Conservation (phyloP, 495 filamentous ascomycete species). For the Melanomma pulvis-pyrius region DNA sequence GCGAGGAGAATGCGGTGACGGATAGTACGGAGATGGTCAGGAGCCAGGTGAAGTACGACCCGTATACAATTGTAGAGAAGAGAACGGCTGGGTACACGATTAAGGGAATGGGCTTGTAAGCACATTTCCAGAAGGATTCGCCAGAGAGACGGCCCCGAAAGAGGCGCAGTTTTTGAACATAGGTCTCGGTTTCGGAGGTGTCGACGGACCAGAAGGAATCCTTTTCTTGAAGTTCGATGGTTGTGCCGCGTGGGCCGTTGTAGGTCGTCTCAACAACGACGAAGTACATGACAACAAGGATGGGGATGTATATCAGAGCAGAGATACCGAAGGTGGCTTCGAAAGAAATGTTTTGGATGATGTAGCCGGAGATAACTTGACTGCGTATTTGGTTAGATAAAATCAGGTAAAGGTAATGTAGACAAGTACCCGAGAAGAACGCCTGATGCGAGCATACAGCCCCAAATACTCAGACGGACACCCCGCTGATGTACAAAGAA, state of each 20-base stretch:
- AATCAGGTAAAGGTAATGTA: background rate
- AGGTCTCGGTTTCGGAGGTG: slow-evolving; percentile 29
- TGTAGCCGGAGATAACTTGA: slow-evolving; percentile 48
- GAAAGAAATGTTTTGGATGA: slow-evolving; percentile 44
- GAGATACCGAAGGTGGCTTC: slow-evolving; percentile 43
- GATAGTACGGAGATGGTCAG: slow-evolving; percentile 88
- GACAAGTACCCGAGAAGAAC: slow-evolving; percentile 43
- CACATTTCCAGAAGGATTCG: slow-evolving; percentile 77
- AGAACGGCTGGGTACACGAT: slow-evolving; percentile 87
- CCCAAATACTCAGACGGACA: slow-evolving; percentile 91
- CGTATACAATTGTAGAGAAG: slow-evolving; percentile 86
- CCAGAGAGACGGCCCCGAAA: slow-evolving; percentile 76
- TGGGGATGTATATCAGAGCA: slow-evolving; percentile 42
- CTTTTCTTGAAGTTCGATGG: slow-evolving; percentile 30
- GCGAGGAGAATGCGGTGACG: slow-evolving; percentile 64
- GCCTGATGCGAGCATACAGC: slow-evolving; percentile 83
- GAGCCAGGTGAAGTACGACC: slow-evolving; percentile 91
- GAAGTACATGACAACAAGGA: slow-evolving; percentile 44
- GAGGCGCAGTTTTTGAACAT: slow-evolving; percentile 46
- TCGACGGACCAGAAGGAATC: slow-evolving; percentile 21
- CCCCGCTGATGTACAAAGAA: slow-evolving; percentile 94
- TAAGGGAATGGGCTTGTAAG: slow-evolving; percentile 77
- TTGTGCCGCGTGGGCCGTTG: slow-evolving; percentile 32
- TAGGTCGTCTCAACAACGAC: slow-evolving; percentile 46
- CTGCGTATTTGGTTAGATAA: slow-evolving; percentile 8